Evolutionary conservation across 2,329 filamentous ascomycete species (phyloP), one percentile per base, ranked within the genome.

Genomic region (Penicillium capsulatum): DNA sequence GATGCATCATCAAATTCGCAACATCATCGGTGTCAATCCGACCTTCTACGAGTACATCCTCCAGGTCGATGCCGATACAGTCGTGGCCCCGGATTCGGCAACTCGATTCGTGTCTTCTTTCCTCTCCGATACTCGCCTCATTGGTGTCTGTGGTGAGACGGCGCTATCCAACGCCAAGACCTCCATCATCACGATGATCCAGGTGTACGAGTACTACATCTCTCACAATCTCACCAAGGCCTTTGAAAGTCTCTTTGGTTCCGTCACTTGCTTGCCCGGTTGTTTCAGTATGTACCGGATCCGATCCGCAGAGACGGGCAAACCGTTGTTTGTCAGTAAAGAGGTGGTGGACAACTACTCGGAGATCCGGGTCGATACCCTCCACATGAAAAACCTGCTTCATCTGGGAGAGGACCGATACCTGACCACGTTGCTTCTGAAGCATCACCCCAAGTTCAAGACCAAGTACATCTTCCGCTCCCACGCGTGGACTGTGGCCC

Each of bases 211-310:
- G 68, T 98, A 98, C 76, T 98, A 90, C 73, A 98, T 98, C 59
- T 97, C 91, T 36, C 91, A 98, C 74, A 94, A 97, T 64, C 70
- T 98, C 54, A 83, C 86, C 54, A 97, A 98, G 71, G 92, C 91
- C 9, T 98, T 98, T 64, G 91, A 97, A 69, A 92, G 86, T 69
- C 76, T 98, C 57, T 98, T 98, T 61, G 92, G 91, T 42, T 94
- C 87, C 53, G 91, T 98, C 54, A 98, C 92, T 35, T 98, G 92
- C 77, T 75, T 98, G 61, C 92, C 92, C 16, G 92, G 92, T 73
- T 98, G 92, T 79, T 98, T 97, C 78, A 89, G 85, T 57, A 98
- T 98, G 92, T 98, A 96, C 69, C 85, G 92, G 55, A 89, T 98
- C 59, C 87, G 92, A 48, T 88, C 92, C 19, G 86, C 90, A 5